Conservation (phyloP, 495 filamentous ascomycete species). For the Elaphomyces granulatus region DNA sequence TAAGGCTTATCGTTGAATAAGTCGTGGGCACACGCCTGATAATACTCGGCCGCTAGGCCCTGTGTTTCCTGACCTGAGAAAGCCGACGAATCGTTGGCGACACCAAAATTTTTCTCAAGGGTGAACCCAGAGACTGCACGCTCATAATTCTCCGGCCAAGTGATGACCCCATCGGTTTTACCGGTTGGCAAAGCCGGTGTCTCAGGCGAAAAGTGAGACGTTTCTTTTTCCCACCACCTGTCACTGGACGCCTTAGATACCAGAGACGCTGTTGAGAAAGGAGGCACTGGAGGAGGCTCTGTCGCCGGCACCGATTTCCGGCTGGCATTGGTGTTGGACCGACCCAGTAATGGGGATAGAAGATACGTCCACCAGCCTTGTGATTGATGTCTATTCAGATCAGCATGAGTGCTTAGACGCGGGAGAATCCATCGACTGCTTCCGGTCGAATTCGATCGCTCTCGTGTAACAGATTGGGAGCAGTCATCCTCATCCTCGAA, state of each 20-base stretch:
- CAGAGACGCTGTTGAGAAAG: constrained; percentile 14
- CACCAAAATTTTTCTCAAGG: too few species aligned
- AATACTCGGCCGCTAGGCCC: constrained; percentile 38
- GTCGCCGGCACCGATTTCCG: constrained; percentile 18
- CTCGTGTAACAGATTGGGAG: constrained; percentile 9
- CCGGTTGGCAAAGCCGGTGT: constrained; percentile 6
- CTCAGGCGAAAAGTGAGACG: constrained; percentile 26
- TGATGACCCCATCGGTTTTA: background rate
- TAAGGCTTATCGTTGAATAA: constrained; percentile 33
- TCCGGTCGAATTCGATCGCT: constrained; percentile 8
- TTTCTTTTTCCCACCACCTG: constrained; percentile 30
- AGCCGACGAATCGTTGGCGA: background rate
- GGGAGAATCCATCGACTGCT: constrained; percentile 13
- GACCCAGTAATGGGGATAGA: constrained; percentile 54
- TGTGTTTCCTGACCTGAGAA: constrained; percentile 8
- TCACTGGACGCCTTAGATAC: constrained; percentile 13
- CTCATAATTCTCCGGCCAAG: constrained; percentile 12
- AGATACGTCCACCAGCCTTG: constrained; percentile 84
- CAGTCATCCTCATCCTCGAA: constrained; percentile 43
- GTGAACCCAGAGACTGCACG: background rate
- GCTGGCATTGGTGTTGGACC: constrained; percentile 23
- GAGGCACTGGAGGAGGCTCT: constrained; percentile 19
- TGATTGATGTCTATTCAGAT: constrained; percentile 43
- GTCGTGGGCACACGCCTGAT: constrained; percentile 38
- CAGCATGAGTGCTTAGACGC: constrained; percentile 27